Conservation (phyloP, 2,329 filamentous ascomycete species). For the Geosmithia putterillii region DNA sequence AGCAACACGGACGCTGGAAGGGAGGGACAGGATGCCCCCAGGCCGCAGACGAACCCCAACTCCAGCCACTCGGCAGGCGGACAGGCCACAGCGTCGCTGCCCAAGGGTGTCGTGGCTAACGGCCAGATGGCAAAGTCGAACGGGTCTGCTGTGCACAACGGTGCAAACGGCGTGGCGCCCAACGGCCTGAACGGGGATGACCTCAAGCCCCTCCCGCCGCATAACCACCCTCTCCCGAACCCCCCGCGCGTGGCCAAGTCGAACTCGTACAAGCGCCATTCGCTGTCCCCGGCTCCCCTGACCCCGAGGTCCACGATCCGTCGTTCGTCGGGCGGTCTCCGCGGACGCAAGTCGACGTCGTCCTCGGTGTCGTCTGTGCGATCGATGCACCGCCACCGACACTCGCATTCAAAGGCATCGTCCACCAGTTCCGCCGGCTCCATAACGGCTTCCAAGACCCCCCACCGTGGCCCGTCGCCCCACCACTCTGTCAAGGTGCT, state of each 20-base stretch:
- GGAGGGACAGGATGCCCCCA: conserved; percentile 34
- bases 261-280: conserved; percentile 56
- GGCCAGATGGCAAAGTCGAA: conserved; percentile 25
- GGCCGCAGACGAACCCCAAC: conserved; percentile 45
- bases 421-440: conserved; percentile 78
- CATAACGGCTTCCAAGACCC: conserved; percentile 57
- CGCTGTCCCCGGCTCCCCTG: conserved; percentile 73
- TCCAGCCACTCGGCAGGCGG: conserved; percentile 18
- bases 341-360: conserved; percentile 89
- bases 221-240: conserved; percentile 6
- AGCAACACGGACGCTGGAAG: conserved; percentile 21
- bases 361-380: conserved; percentile 89
- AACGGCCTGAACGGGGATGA: not conserved
- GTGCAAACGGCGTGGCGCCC: not conserved
- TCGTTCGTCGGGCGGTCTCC: conserved; percentile 68
- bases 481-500: conserved; percentile 93
- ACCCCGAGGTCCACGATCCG: conserved; percentile 82
- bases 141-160: conserved; percentile 2
- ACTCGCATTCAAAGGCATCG: conserved; percentile 86
- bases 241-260: conserved; percentile 18
- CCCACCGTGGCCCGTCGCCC: conserved; percentile 57
- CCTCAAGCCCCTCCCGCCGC: conserved; percentile 8
- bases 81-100: conserved; percentile 30
- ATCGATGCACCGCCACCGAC: conserved; percentile 76
- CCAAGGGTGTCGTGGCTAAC: conserved; percentile 38